Base-by-base conservation (phyloP, 257 asterid genomes). In the Solanum tacnaense region DNA sequence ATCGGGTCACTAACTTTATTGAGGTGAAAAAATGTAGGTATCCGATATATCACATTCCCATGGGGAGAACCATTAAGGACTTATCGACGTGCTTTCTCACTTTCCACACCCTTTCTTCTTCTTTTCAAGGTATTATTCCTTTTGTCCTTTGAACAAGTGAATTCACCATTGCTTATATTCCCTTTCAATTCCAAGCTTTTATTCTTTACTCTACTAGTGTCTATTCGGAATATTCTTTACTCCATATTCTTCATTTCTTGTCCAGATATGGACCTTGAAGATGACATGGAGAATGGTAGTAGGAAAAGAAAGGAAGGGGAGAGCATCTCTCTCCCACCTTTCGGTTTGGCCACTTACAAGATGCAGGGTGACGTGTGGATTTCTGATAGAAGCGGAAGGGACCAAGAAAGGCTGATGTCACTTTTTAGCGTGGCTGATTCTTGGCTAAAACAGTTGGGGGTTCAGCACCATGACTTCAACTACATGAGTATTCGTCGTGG, bases 391-490 rank as follows among this genome's bases (percentile, higher is more conserved):
- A 79, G 87, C 74, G 92, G 90, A 25, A 87, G 84, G 88, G 93
- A 91, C 90, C 92, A 91, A 87, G 93, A 94, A 90, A 93, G 91
- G 89, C 89, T 94, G 39, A 88, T 88, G 72, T 93, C 98, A 4
- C 95, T 96, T 16, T 89, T 89, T 89, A 96, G 99, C 83, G 98
- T 91, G 87, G 98, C 99, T 0, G 99, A 96, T 84, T 96, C 98
- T 1, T 95, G 98, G 99, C 96, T 96, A 88, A 96, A 95, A 98
- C 99, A 96, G 84, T 83, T 96, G 68, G 91, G 94, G 86, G 96
- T 95, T 93, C 98, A 95, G 83, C 99, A 96, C 90, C 99, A 93
- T 39, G 98, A 96, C 90, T 96, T 96, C 93, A 95, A 95, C 93
- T 92, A 95, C 96, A 93, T 91, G 88, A 96, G 98, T 82, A 89